Evolutionary conservation across 805 yeast genomes (phyloP).

Genomic region (Barnettozyma siamensis): DNA sequence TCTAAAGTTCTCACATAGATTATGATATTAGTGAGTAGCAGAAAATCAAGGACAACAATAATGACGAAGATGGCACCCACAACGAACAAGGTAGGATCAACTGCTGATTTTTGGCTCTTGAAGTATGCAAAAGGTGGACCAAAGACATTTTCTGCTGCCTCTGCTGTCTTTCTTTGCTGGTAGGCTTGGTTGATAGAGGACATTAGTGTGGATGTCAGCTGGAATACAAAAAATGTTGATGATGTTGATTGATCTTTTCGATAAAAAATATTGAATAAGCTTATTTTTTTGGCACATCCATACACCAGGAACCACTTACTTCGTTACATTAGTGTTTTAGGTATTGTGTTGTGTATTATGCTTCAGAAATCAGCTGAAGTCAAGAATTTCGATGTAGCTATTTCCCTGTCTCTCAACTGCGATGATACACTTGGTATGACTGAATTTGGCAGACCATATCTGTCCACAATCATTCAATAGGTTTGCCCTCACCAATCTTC

Average conservation of each 20-base stretch:
- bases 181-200: neutral
- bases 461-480: slow-evolving; percentile 73
- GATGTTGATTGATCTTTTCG: slow-evolving; percentile 3
- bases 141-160: slow-evolving; percentile 16
- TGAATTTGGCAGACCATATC: slow-evolving; percentile 93
- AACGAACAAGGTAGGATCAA: slow-evolving; percentile 20
- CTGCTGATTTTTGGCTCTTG: slow-evolving; percentile 15
- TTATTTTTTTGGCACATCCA: slow-evolving; percentile 4
- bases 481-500: slow-evolving; percentile 64
- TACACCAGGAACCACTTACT: slow-evolving; percentile 1
- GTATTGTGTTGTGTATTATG: no score
- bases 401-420: slow-evolving; percentile 74
- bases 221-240: neutral
- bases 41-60: slow-evolving; percentile 26
- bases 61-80: slow-evolving; percentile 25
- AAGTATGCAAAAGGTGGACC: slow-evolving; percentile 24
- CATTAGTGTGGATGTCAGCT: neutral
- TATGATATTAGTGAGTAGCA: slow-evolving; percentile 30
- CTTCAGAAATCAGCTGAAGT: slow-evolving; percentile 44
- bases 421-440: slow-evolving; percentile 77
- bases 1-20: slow-evolving; percentile 30
- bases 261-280: slow-evolving; percentile 4
- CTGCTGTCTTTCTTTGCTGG: neutral
- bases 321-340: no score
- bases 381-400: slow-evolving; percentile 80